Percentiles rank a stretch among this genome's conserved stretches.
Conservation (phyloP, 106 monocot genomes). For the Ottelia alismoides region DNA sequence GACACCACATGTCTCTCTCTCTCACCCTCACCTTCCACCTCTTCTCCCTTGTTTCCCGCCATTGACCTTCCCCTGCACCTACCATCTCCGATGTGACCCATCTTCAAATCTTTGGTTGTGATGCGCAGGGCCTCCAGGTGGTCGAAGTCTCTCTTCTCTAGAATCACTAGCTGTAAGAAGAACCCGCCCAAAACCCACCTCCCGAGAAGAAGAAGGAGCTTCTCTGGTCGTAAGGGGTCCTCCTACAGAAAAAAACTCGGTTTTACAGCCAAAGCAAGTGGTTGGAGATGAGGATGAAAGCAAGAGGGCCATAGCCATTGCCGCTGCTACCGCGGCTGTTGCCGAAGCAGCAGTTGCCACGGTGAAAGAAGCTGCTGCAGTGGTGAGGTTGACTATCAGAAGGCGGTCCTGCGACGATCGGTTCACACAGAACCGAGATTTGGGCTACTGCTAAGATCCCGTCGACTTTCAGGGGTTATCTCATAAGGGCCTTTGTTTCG, state of each 20-base stretch:
- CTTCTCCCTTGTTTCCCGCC: too few relatives aligned
- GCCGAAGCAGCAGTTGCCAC: conserved; percentile 74
- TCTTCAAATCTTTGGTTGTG: neutral
- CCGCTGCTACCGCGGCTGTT: conserved; percentile 71
- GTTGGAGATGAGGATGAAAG: conserved; percentile 32
- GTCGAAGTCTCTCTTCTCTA: neutral
- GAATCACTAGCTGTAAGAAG: neutral
- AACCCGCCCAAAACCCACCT: neutral
- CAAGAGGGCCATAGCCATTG: conserved; percentile 65
- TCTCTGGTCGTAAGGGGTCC: conserved; percentile 39
- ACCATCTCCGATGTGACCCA: neutral
- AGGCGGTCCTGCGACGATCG: conserved; percentile 16
- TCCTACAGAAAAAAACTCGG: conserved; percentile 1
- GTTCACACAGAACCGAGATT: conserved; percentile 21
- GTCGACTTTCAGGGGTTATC: conserved; percentile 64
- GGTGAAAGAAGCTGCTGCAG: conserved; percentile 56
- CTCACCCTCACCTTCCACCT: too few relatives aligned
- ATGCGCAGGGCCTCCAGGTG: conserved; percentile 2
- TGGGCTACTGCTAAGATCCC: conserved; percentile 71
- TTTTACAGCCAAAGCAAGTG: conserved; percentile 1
- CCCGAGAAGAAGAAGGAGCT: conserved; percentile 27
- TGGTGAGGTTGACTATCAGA: conserved; percentile 58
- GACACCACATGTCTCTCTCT: too few relatives aligned
- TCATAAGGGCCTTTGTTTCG: conserved; percentile 23
- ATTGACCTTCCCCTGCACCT: neutral